Percentiles rank a stretch among this genome's conserved stretches.
Evolutionary conservation across 73 alveolate genomes (phyloP).

Genomic region (Durusdinium trenchii): DNA sequence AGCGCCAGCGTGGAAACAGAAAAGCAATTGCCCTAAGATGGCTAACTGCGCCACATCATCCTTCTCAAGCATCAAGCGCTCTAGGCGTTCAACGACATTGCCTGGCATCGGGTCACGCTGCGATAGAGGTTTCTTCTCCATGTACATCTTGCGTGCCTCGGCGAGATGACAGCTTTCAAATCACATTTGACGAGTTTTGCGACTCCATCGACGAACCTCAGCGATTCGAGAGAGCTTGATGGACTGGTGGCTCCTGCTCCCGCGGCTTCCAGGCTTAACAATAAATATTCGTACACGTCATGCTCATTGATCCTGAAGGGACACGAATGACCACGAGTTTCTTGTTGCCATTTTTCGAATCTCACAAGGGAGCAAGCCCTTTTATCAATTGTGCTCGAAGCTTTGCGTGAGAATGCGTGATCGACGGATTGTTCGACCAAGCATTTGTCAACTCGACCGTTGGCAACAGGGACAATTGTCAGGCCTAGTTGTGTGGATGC

Average conservation of each 20-base stretch:
- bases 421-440: not conserved
- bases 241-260: not conserved
- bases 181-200: not conserved
- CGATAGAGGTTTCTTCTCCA: not conserved
- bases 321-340: not conserved
- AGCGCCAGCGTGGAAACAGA: not conserved
- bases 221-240: not conserved
- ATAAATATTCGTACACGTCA: not conserved
- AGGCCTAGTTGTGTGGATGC: not conserved
- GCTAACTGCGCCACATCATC: not conserved
- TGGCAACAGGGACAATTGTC: not conserved
- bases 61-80: not conserved
- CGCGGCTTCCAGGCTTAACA: not conserved
- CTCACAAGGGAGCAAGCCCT: not conserved
- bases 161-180: not conserved
- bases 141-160: not conserved
- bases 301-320: not conserved
- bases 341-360: not conserved
- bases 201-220: not conserved
- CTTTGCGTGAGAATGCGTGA: not conserved
- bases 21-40: slow-evolving; percentile 24
- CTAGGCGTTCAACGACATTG: not conserved
- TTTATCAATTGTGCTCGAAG: not conserved
- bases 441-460: too few species aligned
- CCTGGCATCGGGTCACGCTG: not conserved